Evolutionary conservation across 768 basidiomycete genomes (phyloP), one percentile per base, ranked within the genome.

Genomic region (Trametes villosa): DNA sequence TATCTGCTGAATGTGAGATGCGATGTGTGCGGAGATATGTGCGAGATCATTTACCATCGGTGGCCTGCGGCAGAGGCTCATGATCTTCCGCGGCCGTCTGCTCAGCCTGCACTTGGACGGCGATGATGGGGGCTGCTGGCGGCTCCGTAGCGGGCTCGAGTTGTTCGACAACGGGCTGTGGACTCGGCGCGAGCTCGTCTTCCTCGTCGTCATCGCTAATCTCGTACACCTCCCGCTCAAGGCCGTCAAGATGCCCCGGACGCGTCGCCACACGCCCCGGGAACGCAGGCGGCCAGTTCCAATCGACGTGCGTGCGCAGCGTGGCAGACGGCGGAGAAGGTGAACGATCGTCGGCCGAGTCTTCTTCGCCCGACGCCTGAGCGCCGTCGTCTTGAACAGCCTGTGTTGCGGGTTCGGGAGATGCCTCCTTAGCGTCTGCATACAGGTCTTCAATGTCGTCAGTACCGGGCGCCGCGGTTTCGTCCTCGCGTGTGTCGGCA

Each of bases 201-300:
- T 68, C 68, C 11, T 69, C 65, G 15, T 70, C 70, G 44, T 67
- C n/a, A n/a, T n/a, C 69, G 42, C 67, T 71, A 36, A 68, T 67
- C 41, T 68, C 68, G 57, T 65, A 27, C 36, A 67, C 38, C 48
- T 73, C 70, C 9, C 46, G 51, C 13, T 63, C 56, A 4, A 34
- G 22, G 5, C 44, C 44, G n/a, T 34, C 40, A 13, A 67, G 33
- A 29, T 69, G 68, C 0, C 66, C 65, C 0, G 65, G 24, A 22
- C 66, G 49, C 7, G 64, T 68, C 22, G 72, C 63, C 2, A 68
- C 24, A 22, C 66, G 65, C 5, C 71, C 72, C 6, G 70, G 57
- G 53, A 75, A 75, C 1, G 75, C 75, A 18, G 75, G 72, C 20
- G 76, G 75, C 56, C 67, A 69, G 57, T 72, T 74, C 76, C 76